Percentiles rank a stretch among this genome's conserved stretches.
These are phyloP conservation scores for Boletus insuetus DNA, from an alignment of 768 basidiomycete genomes.

Conservation along the genomic window DNA sequence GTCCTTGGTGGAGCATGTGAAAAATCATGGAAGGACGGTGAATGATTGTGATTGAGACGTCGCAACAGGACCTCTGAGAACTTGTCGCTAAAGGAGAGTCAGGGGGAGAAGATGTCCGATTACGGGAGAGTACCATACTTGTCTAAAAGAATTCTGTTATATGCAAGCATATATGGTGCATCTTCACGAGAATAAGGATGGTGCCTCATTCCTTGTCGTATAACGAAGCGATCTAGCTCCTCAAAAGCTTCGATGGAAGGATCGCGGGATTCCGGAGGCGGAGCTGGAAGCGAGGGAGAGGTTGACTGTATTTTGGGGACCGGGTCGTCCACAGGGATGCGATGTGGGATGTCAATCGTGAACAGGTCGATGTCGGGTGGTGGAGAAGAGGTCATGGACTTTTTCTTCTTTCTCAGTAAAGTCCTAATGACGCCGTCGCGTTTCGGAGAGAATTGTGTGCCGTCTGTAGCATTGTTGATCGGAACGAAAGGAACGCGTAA, in stretches of 20 bases:
- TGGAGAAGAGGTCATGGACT: slow-evolving; percentile 7
- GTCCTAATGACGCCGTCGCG: slow-evolving; percentile 19
- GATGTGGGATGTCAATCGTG: not conserved
- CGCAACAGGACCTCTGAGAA: slow-evolving; percentile 52
- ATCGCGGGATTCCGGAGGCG: slow-evolving; percentile 3
- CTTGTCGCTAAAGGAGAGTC: slow-evolving; percentile 48
- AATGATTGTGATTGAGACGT: slow-evolving; percentile 49
- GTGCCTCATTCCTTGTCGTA: slow-evolving; percentile 40
- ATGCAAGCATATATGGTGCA: slow-evolving; percentile 66
- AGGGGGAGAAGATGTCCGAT: slow-evolving; percentile 4
- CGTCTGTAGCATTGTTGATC: slow-evolving; percentile 1
- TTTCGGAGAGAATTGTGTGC: slow-evolving; percentile 14
- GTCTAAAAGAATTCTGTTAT: slow-evolving; percentile 53
- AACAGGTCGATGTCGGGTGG: slow-evolving; percentile 11
- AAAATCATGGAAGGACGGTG: slow-evolving; percentile 61
- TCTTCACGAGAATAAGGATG: slow-evolving; percentile 51
- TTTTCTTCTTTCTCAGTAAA: slow-evolving; percentile 25
- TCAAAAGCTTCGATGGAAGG: slow-evolving; percentile 24
- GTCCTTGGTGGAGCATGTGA: slow-evolving; percentile 45
- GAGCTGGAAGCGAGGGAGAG: not conserved
- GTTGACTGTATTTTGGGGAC: not conserved
- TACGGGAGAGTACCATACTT: slow-evolving; percentile 42
- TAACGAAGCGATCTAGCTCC: slow-evolving; percentile 21
- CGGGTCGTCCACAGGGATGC: not conserved
- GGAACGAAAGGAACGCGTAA: slow-evolving; percentile 8